Evolutionary conservation across 805 yeast genomes (phyloP), one percentile per base, ranked within the genome.

Genomic region (Yarrowia alimentaria): DNA sequence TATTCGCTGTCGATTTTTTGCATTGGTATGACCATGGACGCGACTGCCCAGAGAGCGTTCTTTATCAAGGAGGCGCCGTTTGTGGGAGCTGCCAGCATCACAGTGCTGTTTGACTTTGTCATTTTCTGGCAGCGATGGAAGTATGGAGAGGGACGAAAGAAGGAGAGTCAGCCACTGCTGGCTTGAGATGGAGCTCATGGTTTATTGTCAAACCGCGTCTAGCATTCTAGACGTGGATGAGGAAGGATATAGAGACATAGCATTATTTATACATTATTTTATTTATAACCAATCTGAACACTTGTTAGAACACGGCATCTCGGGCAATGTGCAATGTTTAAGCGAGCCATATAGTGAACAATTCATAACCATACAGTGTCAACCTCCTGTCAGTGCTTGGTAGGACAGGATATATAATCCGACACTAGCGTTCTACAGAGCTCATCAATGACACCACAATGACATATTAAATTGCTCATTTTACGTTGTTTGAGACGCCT

Each of bases 21-120:
- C 1, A 79, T 86, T 40, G 65, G 71, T 2, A 57, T 58, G 22
- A 85, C 67, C 71, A 72, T 57, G 11, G 80, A 79, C 64, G 52
- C 71, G 22, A 55, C 58, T 6, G 59, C 58, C n/a, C 61, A 67
- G 12, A 67, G 64, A 1, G 67, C 57, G 6, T 90, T 85, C 61
- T 65, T 88, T 20, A 57, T 69, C 56, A 80, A 78, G 38, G 95
- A 89, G 60, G 63, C 87, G 49, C 96, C 97, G 0, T 90, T 82
- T 61, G 72, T 91, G 24, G 60, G 88, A 19, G 96, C 97, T 1
- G 81, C 93, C 57, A 76, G 87, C 0, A 96, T 97, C 6, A 89
- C 97, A 0, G 75, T 89, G 14, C 57, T 80, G 3, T 88, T 90
- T 64, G 97, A 90, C 63, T 54, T 80, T 29, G 67, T 78, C 18